Conservation (phyloP, 139 green algal species). For the Chlamydomonas sp. region DNA sequence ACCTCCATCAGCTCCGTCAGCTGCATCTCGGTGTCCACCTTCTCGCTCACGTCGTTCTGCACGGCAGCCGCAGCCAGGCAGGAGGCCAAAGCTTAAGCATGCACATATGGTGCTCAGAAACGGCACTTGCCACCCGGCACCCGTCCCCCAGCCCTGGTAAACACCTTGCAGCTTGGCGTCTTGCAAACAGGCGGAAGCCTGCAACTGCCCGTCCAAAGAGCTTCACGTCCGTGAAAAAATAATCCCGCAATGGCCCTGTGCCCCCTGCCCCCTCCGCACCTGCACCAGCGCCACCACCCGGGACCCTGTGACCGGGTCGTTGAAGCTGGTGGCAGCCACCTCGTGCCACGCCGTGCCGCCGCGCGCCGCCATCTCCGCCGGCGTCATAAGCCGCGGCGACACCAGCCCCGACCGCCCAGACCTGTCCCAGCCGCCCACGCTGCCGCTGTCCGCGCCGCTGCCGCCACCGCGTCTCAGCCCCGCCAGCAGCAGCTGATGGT, state of each 20-base stretch:
- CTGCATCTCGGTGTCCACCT: constrained; percentile 42
- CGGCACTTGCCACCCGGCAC: too few species aligned
- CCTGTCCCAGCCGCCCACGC: too few species aligned
- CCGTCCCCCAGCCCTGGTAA: too few species aligned
- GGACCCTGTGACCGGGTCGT: constrained; percentile 23
- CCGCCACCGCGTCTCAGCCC: too few species aligned
- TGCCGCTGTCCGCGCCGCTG: too few species aligned
- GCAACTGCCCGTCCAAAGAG: too few species aligned
- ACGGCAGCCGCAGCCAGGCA: neutral
- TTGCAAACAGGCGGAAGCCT: too few species aligned
- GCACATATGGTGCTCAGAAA: too few species aligned
- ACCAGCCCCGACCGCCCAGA: neutral
- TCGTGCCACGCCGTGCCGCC: constrained; percentile 31
- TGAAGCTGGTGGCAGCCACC: constrained; percentile 32
- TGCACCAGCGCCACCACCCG: constrained; percentile 36
- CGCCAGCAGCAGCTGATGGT: too few species aligned
- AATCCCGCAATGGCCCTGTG: too few species aligned
- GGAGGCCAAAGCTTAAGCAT: neutral
- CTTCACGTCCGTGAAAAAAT: too few species aligned
- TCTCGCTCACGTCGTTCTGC: constrained; percentile 44
- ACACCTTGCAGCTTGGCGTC: too few species aligned
- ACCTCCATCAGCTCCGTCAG: constrained; percentile 44
- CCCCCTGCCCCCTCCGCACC: neutral
- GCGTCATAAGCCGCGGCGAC: constrained; percentile 23
- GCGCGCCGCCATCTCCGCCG: constrained; percentile 20